Evolutionary conservation across 495 filamentous ascomycete species (phyloP), one percentile per base, ranked within the genome.

Genomic region (Lophium mytilinum): DNA sequence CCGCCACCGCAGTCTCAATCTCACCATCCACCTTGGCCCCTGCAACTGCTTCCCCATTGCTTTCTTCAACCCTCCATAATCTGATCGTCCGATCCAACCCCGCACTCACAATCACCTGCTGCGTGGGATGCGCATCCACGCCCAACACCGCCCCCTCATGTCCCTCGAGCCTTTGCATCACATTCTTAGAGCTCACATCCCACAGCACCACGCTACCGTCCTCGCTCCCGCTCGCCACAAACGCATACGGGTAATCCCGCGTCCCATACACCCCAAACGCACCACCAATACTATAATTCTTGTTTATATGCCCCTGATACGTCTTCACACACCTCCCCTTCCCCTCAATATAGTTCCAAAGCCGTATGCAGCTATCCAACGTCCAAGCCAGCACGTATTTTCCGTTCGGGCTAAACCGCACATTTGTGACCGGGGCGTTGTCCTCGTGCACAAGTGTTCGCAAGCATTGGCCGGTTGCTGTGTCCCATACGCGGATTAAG

Each of bases 361-460:
- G 75, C 12, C 93, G 83, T 9, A 98, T 79, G 62, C 87, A 91
- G 48, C 81, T 86, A 71, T 98, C 93, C 69, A 96, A 79, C 56
- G 87, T 93, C 73, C 88, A 95, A 12, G 93, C 93, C 4, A 96
- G 77, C 19, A 97, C 83, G 70, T 86, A 95, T 48, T 87, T 88
- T 19, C 93, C 90, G 66, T 98, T 98, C 3, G 94, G 93, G 39
- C 85, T 86, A 72, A 97, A 98, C 61, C 85, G 84, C 34, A 96
- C 93, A 37, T 82, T 84, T n/a, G 87, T 88, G 0, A 96, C 89
- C 9, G 90, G 83, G 1, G 90, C 88, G 69, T 95, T 95, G 71
- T 97, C 94, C 72, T 96, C 93, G 76, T 96, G 89, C 5, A 98
- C 89, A 6, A 98, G 76, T 0, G 93, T 98, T 30, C 89, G 83